Base-by-base conservation (phyloP, 768 basidiomycete species). In the Mycena galopus region DNA sequence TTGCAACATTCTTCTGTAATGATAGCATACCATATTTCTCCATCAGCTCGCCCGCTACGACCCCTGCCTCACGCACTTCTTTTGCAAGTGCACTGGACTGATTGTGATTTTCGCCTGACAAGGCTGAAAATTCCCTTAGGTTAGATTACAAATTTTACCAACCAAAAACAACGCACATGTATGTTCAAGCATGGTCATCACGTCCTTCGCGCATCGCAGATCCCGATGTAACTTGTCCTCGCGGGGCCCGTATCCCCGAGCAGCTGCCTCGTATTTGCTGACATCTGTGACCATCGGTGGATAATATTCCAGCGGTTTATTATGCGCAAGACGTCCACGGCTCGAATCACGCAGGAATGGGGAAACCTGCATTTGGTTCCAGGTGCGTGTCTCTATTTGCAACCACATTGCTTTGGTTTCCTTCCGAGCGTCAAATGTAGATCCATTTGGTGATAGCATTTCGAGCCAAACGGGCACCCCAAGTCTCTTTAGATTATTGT, bases 261-360 rank as follows among this genome's bases (percentile, higher is more conserved):
- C 66, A 0, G 58, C 66, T 3, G 17, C 8, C 25, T 67, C 66
- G 9, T 30, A 60, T 6, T 1, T 30, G 11, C 1, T 56, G 1
- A 2, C 0, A 9, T n/a, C 29, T 30, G 14, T 11, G 5, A 39
- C 66, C 8, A 10, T 1, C 7, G 66, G 66, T 21, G 66, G 66
- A 23, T 67, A 67, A 39, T 67, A 67, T 30, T 67, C 66, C 30
- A 67, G 58, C 0, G 66, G 65, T 19, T 67, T 67, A 37, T 67
- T 67, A 53, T 67, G 65, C 7, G 55, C 42, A 3, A 67, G 39
- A 0, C 7, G 21, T n/a, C 65, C 65, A 4, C 44, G 30, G 23
- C 16, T 21, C 21, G 29, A 27, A 42, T 65, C 39, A 6, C 39
- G 35, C 5, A 65, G 32, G 14, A 23, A 39, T 7, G 0, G 33